A percentile compares a stretch with the other conserved stretches of the same genome.
Evolutionary conservation across 2,329 filamentous ascomycete species (phyloP).

Genomic region (Monosporascus sp.): DNA sequence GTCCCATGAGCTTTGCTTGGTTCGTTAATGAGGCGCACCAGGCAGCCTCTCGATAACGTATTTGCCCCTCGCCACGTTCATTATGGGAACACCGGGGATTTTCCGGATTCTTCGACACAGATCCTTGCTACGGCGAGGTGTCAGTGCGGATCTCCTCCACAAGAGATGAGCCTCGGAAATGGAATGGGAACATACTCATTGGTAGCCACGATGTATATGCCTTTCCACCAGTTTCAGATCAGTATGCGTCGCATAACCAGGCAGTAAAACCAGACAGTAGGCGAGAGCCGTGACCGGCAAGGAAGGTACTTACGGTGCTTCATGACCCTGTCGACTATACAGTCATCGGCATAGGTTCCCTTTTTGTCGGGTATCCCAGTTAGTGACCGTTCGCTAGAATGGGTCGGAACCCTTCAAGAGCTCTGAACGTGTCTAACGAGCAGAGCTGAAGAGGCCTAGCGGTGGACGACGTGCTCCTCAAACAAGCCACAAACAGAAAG

Average conservation of each 20-base stretch:
- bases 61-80: conserved; percentile 82
- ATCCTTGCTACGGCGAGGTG: conserved; percentile 56
- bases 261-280: not conserved
- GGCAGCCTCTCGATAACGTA: conserved; percentile 92
- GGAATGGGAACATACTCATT: conserved; percentile 37
- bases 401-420: too few species aligned
- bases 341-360: conserved; percentile 72
- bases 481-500: too few species aligned
- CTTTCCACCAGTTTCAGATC: conserved; percentile 16
- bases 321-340: conserved; percentile 67
- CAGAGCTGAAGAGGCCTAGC: too few species aligned
- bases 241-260: not conserved
- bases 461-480: too few species aligned
- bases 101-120: conserved; percentile 81
- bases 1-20: not conserved
- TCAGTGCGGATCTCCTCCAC: conserved; percentile 39
- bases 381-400: too few species aligned
- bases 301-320: conserved; percentile 42
- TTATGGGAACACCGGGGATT: conserved; percentile 62
- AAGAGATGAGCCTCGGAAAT: conserved; percentile 27
- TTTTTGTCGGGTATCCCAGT: not conserved
- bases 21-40: conserved; percentile 61
- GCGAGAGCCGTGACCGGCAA: not conserved
- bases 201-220: conserved; percentile 73
- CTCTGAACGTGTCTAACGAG: too few species aligned